These are phyloP conservation scores for Mucuna pruriens DNA, from an alignment of 306 rosid species.

Conservation along the genomic window DNA sequence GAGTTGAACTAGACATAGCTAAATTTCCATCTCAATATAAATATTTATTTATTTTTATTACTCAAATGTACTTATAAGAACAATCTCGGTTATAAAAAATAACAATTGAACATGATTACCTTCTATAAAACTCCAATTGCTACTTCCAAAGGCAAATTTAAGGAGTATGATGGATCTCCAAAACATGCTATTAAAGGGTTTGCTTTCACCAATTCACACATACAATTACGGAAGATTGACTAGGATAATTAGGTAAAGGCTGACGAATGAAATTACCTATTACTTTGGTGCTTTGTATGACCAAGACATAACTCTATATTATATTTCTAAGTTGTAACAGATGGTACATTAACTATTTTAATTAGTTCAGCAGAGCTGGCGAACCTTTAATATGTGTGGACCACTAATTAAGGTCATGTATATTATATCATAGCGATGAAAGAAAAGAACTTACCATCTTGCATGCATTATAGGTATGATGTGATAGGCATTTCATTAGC, in stretches of 20 bases:
- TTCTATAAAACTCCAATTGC: background rate
- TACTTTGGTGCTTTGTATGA: slow-evolving; percentile 25
- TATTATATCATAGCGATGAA: slow-evolving; percentile 15
- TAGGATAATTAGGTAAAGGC: slow-evolving; percentile 39
- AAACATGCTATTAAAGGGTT: background rate
- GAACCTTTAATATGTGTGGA: slow-evolving; percentile 29
- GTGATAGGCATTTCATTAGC: slow-evolving; percentile 32
- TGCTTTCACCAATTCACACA: slow-evolving; percentile 1
- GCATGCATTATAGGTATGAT: slow-evolving; percentile 36
- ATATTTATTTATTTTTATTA: background rate
- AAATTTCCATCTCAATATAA: background rate
- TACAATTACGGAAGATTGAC: slow-evolving; percentile 28
- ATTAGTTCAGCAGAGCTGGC: slow-evolving; percentile 14
- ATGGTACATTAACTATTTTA: slow-evolving; percentile 26
- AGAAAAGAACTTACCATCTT: slow-evolving; percentile 35
- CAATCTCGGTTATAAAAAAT: background rate
- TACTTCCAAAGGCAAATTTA: background rate
- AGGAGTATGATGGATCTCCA: background rate
- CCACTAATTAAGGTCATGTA: slow-evolving; percentile 33
- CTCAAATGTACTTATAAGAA: background rate
- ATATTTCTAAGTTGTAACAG: slow-evolving; percentile 22
- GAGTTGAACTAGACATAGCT: too few relatives aligned
- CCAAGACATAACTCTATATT: slow-evolving; percentile 23
- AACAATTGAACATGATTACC: background rate
- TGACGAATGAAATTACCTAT: slow-evolving; percentile 25